Conservation (phyloP, 2,329 filamentous ascomycete genomes). For the Xylariaceae sp. region DNA sequence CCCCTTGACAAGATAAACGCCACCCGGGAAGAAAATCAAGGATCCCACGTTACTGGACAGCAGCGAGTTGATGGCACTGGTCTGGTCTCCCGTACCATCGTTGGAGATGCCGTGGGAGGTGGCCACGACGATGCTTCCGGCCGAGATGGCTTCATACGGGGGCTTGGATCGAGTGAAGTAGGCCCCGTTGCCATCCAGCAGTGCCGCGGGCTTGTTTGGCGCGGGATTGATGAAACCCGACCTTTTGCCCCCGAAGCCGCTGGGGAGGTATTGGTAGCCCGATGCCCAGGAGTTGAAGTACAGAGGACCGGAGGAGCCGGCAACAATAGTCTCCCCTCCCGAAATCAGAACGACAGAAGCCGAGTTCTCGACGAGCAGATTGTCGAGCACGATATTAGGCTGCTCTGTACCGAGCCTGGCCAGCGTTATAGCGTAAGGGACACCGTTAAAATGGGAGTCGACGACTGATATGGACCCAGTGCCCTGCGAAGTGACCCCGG, state of each 20-base stretch:
- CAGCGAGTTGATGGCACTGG: conserved; percentile 21
- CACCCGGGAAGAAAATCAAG: conserved; percentile 24
- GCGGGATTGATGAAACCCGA: too few species aligned
- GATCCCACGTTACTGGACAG: conserved; percentile 3
- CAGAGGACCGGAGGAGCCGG: too few species aligned
- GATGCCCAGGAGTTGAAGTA: conserved; percentile 3
- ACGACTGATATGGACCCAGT: conserved; percentile 52
- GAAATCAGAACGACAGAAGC: background rate
- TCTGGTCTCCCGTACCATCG: conserved; percentile 31
- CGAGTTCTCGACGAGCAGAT: conserved; percentile 41
- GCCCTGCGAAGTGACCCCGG: too few species aligned
- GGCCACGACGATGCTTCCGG: conserved; percentile 8
- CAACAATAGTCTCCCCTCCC: background rate
- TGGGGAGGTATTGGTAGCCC: conserved; percentile 4
- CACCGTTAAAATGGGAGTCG: conserved; percentile 47
- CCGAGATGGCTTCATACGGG: conserved; percentile 36
- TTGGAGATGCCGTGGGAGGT: conserved; percentile 10
- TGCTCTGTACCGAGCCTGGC: conserved; percentile 34
- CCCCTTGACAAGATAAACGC: conserved; percentile 21
- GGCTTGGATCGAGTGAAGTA: conserved; percentile 27
- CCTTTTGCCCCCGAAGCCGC: too few species aligned
- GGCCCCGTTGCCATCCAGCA: conserved; percentile 12
- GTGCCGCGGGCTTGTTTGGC: background rate
- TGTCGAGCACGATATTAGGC: conserved; percentile 45
- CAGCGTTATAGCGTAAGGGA: conserved; percentile 44